phyloP scores from a whole-genome alignment of 768 basidiomycete species.

The Rossbeevera mucosa region DNA sequence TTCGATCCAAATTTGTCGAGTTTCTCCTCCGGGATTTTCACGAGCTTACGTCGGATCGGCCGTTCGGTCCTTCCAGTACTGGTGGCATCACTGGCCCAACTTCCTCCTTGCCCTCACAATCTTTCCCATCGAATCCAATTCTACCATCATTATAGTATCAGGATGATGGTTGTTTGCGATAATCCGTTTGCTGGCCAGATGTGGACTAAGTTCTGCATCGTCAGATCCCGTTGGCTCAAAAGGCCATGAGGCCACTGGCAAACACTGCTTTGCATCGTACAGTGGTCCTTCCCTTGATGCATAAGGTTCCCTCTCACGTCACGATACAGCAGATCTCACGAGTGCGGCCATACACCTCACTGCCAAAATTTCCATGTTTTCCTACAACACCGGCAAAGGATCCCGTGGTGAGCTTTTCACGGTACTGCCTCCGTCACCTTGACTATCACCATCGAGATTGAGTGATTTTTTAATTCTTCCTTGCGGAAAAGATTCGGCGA shows the following conservation, averaged over 20 bases:
- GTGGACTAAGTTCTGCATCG: conserved; percentile 43
- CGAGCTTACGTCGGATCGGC: conserved; percentile 65
- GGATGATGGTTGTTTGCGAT: conserved; percentile 58
- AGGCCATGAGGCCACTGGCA: conserved; percentile 68
- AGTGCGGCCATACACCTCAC: conserved; percentile 67
- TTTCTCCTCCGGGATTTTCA: conserved; percentile 48
- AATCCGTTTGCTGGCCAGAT: conserved; percentile 45
- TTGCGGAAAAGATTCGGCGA: neutral
- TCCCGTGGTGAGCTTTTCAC: neutral
- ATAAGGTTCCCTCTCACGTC: conserved; percentile 10
- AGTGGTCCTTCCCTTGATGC: conserved; percentile 17
- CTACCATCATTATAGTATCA: conserved; percentile 51
- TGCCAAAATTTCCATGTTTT: conserved; percentile 46
- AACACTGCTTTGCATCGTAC: conserved; percentile 72
- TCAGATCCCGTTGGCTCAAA: conserved; percentile 41
- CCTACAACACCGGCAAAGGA: conserved; percentile 2
- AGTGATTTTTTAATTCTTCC: neutral
- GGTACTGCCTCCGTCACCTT: neutral
- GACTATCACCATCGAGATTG: neutral
- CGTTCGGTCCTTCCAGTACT: conserved; percentile 52
- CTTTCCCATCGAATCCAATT: neutral
- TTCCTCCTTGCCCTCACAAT: conserved; percentile 58
- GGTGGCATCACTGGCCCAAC: conserved; percentile 58
- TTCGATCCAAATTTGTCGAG: conserved; percentile 77
- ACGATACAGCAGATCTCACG: conserved; percentile 41